phyloP scores from a whole-genome alignment of 148 eudicot species.

The Agrostemma githago region DNA sequence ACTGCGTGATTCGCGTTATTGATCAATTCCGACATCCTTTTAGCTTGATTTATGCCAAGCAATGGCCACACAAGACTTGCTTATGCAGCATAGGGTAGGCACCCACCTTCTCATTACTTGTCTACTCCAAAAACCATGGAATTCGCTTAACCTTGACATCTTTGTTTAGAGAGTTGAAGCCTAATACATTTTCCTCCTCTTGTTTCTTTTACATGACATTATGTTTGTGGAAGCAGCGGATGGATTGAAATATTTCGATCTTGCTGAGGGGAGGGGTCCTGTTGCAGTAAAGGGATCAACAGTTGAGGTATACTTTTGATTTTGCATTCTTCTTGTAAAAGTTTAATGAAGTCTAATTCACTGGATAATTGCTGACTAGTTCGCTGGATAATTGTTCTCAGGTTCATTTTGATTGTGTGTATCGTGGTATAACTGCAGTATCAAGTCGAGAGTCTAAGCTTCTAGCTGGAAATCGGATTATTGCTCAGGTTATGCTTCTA shows the following conservation, averaged over 20 bases:
- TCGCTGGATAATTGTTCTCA: constrained; percentile 25
- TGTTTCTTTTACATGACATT: not conserved
- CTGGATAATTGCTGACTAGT: not conserved
- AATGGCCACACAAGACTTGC: no score
- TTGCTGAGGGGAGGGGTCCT: constrained; percentile 82
- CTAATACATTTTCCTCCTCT: not conserved
- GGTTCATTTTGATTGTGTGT: constrained; percentile 96
- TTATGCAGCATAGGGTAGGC: no score
- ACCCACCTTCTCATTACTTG: no score
- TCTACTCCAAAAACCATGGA: no score
- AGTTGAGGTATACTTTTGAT: constrained; percentile 61
- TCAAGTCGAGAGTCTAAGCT: constrained; percentile 97
- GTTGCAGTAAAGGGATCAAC: constrained; percentile 73
- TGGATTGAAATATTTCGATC: constrained; percentile 82
- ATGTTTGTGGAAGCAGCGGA: constrained; percentile 53
- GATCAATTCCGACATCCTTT: no score
- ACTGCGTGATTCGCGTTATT: no score
- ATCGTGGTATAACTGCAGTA: constrained; percentile 80
- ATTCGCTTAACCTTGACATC: not conserved
- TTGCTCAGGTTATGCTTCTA: constrained; percentile 64
- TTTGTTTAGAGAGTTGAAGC: not conserved
- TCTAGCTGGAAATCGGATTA: constrained; percentile 89
- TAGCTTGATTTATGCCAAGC: no score
- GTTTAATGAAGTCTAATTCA: not conserved
- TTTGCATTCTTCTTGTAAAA: not conserved